Evolutionary conservation across 345 rosid species (phyloP), one percentile per base, ranked within the genome.

Genomic region (Populus euphratica): DNA sequence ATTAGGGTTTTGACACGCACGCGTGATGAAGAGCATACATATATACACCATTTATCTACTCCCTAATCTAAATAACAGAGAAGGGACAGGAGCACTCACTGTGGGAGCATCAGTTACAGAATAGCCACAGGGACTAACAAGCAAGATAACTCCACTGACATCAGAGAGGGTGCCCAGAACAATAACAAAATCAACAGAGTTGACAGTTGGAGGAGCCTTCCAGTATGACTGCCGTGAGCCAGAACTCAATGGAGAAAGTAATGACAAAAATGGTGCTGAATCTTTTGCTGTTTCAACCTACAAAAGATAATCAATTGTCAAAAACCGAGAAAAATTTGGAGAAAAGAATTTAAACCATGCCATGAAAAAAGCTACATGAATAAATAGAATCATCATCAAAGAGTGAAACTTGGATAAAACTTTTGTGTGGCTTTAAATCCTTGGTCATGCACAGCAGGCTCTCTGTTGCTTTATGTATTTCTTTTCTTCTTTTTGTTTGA

Each of bases 91-190:
- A 67, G 78, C 56, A 86, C 96, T 82, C 86, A 96, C 98, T 1
- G 74, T 84, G 74, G 97, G 99, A 87, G 88, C 80, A 87, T 93
- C 97, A 21, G 90, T 86, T 21, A 76, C 90, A 76, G 98, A 92
- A 87, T 96, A 93, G 85, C 98, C 99, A 80, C 96, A 93, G 31
- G 97, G 90, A 89, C 98, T 92, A 80, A 92, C 89, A 33, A 96
- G 92, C 83, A 96, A 82, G 77, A 92, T 74, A 65, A 93, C 93
- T 76, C 93, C 91, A 83, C 76, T 88, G 80, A 93, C 99, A 84
- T 96, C 96, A 36, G 97, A 91, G 69, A 89, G 88, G 77, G 79
- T 81, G 76, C 90, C 82, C 50, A 96, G 96, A 77, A 84, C 90
- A 81, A 89, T 83, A 82, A 72, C 91, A 83, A 94, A 85, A 81